Evolutionary conservation across 257 asterid species (phyloP), one percentile per base, ranked within the genome.

Genomic region (Gentiana macrophylla): DNA sequence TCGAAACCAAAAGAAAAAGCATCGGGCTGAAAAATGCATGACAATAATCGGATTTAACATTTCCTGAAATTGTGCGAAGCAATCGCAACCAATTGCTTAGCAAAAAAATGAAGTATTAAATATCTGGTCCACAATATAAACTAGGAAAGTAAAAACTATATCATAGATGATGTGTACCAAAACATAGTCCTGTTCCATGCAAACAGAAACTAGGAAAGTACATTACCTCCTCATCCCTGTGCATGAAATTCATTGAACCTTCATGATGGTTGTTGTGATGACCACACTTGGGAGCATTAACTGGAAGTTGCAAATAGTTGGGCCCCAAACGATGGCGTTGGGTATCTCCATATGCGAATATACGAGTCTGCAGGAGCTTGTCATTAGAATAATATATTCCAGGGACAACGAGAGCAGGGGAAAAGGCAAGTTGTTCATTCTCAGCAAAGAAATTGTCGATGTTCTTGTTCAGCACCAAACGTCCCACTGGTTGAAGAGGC

Each of bases 401-500:
- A n/a, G 83, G 83, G 38, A 74, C 80, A 36, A 77, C 15, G 66
- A 70, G 59, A 56, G 76, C 83, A 12, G 83, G 83, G 73, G 73
- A 65, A 59, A 77, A 77, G 3, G 83, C 83, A 56, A 77, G 80
- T 65, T 74, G 80, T 68, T 77, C 83, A 56, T 74, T 77, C 61
- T 77, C 83, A 1, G 73, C 73, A 68, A 77, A 77, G 73, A 74
- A 77, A 78, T 92, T 92, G 45, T 88, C 99, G 6, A 92, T 88
- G 67, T 88, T 92, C 86, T 67, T 88, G 67, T 92, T 92, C 73
- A 92, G 61, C 35, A 88, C 99, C 91, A 92, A 53, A 10, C 95
- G 90, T 1, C 99, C 99, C 47, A 92, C 99, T 6, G 97, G 99
- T 81, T 81, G 99, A 78, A 92, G 76, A 5, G 99, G 97, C 53